Percentiles rank a stretch among this genome's conserved stretches.
Evolutionary conservation across 768 basidiomycete genomes (phyloP).

Genomic region (Filobasidium floriforme): DNA sequence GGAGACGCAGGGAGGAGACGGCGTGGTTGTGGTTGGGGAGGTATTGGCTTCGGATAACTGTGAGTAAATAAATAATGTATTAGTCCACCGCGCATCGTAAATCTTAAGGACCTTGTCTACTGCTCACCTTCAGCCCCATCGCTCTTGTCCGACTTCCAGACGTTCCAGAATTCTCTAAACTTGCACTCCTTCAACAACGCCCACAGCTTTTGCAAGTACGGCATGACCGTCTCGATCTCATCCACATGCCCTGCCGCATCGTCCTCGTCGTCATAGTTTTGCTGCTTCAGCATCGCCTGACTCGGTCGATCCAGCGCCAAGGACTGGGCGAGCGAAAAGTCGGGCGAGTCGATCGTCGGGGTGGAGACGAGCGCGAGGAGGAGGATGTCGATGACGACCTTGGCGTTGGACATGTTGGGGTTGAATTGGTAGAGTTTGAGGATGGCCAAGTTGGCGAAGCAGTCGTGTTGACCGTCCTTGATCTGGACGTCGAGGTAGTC

Average conservation of each 20-base stretch:
- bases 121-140: conserved; percentile 24
- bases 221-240: conserved; percentile 17
- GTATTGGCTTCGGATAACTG: conserved; percentile 37
- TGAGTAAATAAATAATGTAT: neutral
- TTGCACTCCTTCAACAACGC: conserved; percentile 21
- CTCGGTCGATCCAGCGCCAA: conserved; percentile 47
- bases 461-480: conserved; percentile 82
- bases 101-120: too few relatives aligned
- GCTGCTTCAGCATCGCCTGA: conserved; percentile 9
- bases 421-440: conserved; percentile 98
- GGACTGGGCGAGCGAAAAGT: conserved; percentile 89
- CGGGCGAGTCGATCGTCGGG: conserved; percentile 57
- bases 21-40: conserved; percentile 39
- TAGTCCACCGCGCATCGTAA: too few relatives aligned
- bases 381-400: conserved; percentile 89
- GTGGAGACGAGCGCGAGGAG: conserved; percentile 78
- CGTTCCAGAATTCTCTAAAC: conserved; percentile 23
- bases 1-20: conserved; percentile 29
- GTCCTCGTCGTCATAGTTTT: conserved; percentile 22
- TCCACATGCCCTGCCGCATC: conserved; percentile 13
- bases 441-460: conserved; percentile 88
- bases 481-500: conserved; percentile 96
- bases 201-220: conserved; percentile 15
- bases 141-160: conserved; percentile 20
- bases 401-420: conserved; percentile 80